A percentile compares a stretch with the other conserved stretches of the same genome.
Conservation (phyloP, 257 asterid species). For the Nicotiana paniculata region DNA sequence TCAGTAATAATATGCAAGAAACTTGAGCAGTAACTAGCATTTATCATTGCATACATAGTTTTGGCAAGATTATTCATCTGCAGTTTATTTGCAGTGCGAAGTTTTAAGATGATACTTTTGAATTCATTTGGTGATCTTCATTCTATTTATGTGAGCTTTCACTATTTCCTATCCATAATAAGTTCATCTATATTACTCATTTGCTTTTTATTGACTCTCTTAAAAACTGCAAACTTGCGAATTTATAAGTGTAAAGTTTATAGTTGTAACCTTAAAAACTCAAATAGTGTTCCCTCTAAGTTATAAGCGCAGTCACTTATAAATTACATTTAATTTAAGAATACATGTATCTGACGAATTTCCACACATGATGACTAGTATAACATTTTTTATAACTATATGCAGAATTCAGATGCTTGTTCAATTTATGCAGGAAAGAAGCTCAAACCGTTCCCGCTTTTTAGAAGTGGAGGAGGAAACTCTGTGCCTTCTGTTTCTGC, state of each 20-base stretch:
- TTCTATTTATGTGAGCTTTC: not conserved
- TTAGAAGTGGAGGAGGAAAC: conserved; percentile 11
- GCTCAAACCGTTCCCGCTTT: conserved; percentile 33
- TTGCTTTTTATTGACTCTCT: not conserved
- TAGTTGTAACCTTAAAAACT: not conserved
- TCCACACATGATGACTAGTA: not conserved
- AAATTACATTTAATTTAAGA: not conserved
- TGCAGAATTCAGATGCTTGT: not conserved
- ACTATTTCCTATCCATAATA: not conserved
- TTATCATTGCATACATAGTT: not conserved
- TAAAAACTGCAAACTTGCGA: not conserved
- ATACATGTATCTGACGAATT: not conserved
- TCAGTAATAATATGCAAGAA: not conserved
- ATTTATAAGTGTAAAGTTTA: not conserved
- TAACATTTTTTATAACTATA: not conserved
- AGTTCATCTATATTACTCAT: not conserved
- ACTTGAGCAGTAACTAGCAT: not conserved
- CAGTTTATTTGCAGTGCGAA: not conserved
- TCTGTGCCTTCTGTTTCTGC: conserved; percentile 1
- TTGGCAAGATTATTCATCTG: not conserved
- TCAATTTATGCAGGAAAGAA: conserved; percentile 28
- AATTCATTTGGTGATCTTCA: not conserved
- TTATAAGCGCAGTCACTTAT: not conserved
- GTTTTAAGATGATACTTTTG: not conserved
- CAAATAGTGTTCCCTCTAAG: not conserved